Evolutionary conservation across 2,329 filamentous ascomycete species (phyloP).

Genomic region (Nothopassalora personata): DNA sequence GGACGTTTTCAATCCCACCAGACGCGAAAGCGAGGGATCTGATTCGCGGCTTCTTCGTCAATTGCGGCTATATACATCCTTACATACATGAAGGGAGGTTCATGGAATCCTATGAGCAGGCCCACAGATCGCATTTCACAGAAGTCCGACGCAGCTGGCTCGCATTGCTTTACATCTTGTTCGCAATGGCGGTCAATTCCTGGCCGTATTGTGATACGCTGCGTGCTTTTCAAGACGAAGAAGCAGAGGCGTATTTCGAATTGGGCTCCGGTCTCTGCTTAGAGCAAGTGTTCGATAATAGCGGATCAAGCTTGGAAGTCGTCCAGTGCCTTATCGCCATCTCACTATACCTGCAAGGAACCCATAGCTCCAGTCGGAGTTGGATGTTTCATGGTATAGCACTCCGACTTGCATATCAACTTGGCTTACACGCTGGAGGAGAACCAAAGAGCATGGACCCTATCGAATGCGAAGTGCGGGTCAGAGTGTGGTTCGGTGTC

Average conservation of each 20-base stretch:
- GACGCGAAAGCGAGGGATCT: conserved; percentile 2
- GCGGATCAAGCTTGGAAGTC: conserved; percentile 4
- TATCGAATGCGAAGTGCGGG: conserved; percentile 4
- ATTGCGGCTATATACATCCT: conserved; percentile 6
- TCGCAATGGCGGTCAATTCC: conserved; percentile 3
- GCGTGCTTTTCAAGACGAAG: neutral
- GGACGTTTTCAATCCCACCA: conserved; percentile 1
- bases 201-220: conserved; percentile 1
- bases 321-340: conserved; percentile 5
- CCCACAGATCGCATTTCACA: neutral
- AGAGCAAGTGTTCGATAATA: conserved; percentile 5
- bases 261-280: conserved; percentile 4
- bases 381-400: conserved; percentile 6
- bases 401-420: conserved; percentile 2
- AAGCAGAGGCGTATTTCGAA: conserved; percentile 6
- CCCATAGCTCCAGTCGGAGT: conserved; percentile 2
- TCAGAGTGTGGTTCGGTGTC: conserved; percentile 2
- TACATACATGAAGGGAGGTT: conserved; percentile 7
- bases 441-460: conserved; percentile 3
- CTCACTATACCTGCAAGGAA: conserved; percentile 7
- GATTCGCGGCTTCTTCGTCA: neutral
- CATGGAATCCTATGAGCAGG: conserved; percentile 7
- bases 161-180: conserved; percentile 7
- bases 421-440: conserved; percentile 10
- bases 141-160: conserved; percentile 7